These are phyloP conservation scores for Sugiyamaella smithiae DNA, from an alignment of 805 yeast species.

Conservation along the genomic window DNA sequence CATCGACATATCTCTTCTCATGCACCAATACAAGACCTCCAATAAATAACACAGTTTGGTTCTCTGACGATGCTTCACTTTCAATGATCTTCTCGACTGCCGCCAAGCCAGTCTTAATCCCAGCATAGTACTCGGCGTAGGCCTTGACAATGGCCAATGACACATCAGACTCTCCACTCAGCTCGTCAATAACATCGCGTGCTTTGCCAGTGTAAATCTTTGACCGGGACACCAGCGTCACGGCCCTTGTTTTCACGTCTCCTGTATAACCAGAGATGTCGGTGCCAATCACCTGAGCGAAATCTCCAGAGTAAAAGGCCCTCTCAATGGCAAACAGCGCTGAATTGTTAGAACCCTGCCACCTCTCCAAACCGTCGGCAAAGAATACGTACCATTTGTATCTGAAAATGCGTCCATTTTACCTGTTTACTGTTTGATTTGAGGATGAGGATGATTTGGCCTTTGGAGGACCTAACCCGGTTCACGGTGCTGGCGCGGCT, in stretches of 20 bases:
- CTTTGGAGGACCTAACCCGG: not conserved
- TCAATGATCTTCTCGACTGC: constrained; percentile 25
- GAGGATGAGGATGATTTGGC: not conserved
- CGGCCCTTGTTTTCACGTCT: constrained; percentile 28
- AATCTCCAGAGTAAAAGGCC: constrained; percentile 42
- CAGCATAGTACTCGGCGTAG: constrained; percentile 28
- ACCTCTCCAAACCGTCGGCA: too few relatives aligned
- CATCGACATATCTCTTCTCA: constrained; percentile 42
- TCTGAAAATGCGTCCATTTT: constrained; percentile 31
- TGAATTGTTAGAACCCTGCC: not conserved
- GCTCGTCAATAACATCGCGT: constrained; percentile 29
- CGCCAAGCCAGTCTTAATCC: constrained; percentile 27
- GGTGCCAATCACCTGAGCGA: constrained; percentile 32
- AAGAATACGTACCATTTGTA: constrained; percentile 26
- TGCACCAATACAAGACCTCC: constrained; percentile 43
- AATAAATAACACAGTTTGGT: constrained; percentile 37
- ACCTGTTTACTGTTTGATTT: not conserved
- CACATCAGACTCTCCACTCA: constrained; percentile 25
- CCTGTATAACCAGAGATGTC: constrained; percentile 28
- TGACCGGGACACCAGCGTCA: constrained; percentile 37
- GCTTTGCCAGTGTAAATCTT: constrained; percentile 36
- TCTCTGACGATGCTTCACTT: constrained; percentile 26
- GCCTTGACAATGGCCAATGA: constrained; percentile 26
- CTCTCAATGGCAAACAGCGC: constrained; percentile 37
- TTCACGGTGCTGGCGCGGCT: too few relatives aligned